These are phyloP conservation scores for Verticillium dahliae DNA, from an alignment of 2,329 filamentous ascomycete genomes.

Conservation along the genomic window DNA sequence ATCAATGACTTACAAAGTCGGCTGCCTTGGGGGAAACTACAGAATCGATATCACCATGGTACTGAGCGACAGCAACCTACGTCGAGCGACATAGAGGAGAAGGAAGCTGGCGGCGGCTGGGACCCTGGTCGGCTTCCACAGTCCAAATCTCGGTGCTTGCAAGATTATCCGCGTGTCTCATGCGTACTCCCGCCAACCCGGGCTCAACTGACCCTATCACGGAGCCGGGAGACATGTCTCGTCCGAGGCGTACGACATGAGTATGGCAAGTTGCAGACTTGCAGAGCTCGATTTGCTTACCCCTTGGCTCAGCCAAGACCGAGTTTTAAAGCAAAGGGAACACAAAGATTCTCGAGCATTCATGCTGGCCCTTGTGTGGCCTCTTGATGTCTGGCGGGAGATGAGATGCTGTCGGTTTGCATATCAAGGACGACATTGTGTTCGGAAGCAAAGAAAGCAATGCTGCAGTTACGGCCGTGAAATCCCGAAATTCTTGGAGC, in stretches of 20 bases:
- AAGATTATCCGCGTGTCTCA: constrained; percentile 7
- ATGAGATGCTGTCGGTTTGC: neutral
- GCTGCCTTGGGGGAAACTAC: neutral
- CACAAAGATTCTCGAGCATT: neutral
- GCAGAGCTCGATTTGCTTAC: neutral
- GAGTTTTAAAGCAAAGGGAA: neutral
- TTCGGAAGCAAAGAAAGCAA: neutral
- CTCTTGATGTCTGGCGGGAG: neutral
- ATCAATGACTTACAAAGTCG: neutral
- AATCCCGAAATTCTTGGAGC: neutral
- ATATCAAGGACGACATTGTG: neutral
- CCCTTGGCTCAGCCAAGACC: neutral
- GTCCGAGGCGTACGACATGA: constrained; percentile 7
- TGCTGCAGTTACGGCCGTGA: neutral
- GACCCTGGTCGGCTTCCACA: neutral
- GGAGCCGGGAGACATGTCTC: constrained; percentile 12
- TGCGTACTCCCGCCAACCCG: constrained; percentile 6
- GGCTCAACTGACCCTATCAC: constrained; percentile 7
- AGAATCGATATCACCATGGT: neutral
- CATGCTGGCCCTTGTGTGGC: neutral
- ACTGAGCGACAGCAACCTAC: neutral
- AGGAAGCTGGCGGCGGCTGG: constrained; percentile 2
- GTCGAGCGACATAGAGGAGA: neutral
- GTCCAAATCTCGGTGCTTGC: constrained; percentile 9
- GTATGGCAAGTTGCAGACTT: constrained; percentile 6